Base-by-base conservation (phyloP, 306 rosid species). In the Vigna trinervia region DNA sequence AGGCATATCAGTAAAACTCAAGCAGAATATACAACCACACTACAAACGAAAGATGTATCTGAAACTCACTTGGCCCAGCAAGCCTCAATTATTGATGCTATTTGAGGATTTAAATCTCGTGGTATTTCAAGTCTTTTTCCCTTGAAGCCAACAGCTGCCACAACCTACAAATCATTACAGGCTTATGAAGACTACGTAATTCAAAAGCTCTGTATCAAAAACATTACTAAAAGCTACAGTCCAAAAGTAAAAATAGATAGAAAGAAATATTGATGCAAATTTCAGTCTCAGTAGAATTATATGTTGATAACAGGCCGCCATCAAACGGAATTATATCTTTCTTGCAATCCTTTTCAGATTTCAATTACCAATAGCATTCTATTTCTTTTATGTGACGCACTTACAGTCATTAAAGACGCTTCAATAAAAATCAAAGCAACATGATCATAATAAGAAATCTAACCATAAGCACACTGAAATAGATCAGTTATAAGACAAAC, bases 31-130 rank as follows among this genome's bases (percentile, higher is more conserved):
- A 22, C 32, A 39, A 67, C 57, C 43, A 65, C 5, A 32, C 65
- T 28, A 10, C 62, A 36, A 54, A 26, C n/a, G 12, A 52, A 32
- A 32, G 39, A 70, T 67, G 28, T 19, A 53, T 28, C 53, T 22
- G 43, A 77, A 34, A 86, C 97, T 85, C 81, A 93, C 97, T 93
- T 88, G 79, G 94, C 92, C 97, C 97, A 93, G 86, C 94, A 93
- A 69, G 84, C 86, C 84, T 89, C 93, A 78, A 93, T 93, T 74
- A 93, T 75, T 22, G 89, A 85, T 69, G 91, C 94, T 74, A 93
- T 69, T 54, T 62, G 90, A 63, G 92, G 89, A 83, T 89, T 90
- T 81, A 90, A 80, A 86, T 86, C 90, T 3, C 46, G 89, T 0
- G 96, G 97, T 47, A 93, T 90, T 74, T 89, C 94, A 22, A 88